A percentile compares a stretch with the other conserved stretches of the same genome.
phyloP scores from a whole-genome alignment of 2,329 filamentous ascomycete genomes.

The Fusarium heterosporum region DNA sequence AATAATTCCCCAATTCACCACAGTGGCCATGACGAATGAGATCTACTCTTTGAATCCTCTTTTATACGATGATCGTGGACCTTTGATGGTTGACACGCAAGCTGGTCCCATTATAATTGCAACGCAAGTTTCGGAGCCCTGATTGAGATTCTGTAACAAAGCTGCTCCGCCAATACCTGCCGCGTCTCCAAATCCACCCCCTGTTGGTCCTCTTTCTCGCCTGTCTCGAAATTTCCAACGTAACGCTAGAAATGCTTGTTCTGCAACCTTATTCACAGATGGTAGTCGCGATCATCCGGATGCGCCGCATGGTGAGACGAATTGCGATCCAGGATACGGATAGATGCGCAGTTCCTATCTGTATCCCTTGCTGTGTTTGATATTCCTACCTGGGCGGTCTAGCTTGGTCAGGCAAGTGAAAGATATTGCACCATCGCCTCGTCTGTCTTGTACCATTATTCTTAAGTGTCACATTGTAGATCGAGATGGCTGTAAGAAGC shows the following conservation, averaged over 20 bases:
- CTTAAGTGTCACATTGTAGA: neutral
- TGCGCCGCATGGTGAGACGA: slow-evolving; percentile 19
- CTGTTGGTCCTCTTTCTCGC: slow-evolving; percentile 14
- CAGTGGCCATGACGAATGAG: slow-evolving; percentile 9
- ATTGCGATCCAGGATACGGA: slow-evolving; percentile 14
- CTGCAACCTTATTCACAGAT: slow-evolving; percentile 20
- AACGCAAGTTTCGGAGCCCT: slow-evolving; percentile 16
- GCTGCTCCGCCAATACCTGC: slow-evolving; percentile 28
- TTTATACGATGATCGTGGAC: slow-evolving; percentile 7
- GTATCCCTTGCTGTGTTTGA: slow-evolving; percentile 7
- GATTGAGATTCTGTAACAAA: slow-evolving; percentile 26
- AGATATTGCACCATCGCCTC: slow-evolving; percentile 28
- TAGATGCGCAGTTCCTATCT: slow-evolving; percentile 14
- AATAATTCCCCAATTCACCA: slow-evolving; percentile 8
- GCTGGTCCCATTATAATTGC: slow-evolving; percentile 32
- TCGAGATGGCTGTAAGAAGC: neutral
- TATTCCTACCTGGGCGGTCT: slow-evolving; percentile 4
- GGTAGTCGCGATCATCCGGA: slow-evolving; percentile 20
- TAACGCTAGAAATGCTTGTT: slow-evolving; percentile 39
- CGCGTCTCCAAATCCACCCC: slow-evolving; percentile 7
- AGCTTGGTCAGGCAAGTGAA: slow-evolving; percentile 9
- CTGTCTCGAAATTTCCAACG: slow-evolving; percentile 28
- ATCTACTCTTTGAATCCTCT: slow-evolving; percentile 5
- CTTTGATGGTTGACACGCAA: slow-evolving; percentile 31
- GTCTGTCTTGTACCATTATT: slow-evolving; percentile 18